Base-by-base conservation (phyloP, 805 yeast species). In the Zygoascus biomembranicola region DNA sequence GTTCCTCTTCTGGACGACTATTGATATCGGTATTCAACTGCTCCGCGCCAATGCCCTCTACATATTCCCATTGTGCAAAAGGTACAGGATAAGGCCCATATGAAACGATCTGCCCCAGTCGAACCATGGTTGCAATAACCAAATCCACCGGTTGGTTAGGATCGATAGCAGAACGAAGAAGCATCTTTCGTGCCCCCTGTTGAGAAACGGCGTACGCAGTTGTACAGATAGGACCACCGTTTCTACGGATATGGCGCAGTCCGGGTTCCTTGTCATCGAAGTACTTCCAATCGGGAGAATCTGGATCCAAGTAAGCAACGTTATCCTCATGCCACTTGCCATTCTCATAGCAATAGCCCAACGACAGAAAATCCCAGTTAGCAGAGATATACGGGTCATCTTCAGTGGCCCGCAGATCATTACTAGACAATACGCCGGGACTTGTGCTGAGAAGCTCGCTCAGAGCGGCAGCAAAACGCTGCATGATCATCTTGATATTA, bases 31-130 rank as follows among this genome's bases (percentile, higher is more conserved):
- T 35, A 20, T 45, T 41, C 5, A 43, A 41, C 5, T 41, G 46
- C 13, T 52, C 55, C 3, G 54, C 52, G 4, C 56, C 57, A 43
- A 55, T 50, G 20, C 51, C 52, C 6, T 32, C 32, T 11, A n/a
- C 32, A 45, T 56, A 56, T 32, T 51, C 52, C 55, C 55, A 54
- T 46, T 54, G 57, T 8, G 50, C 44, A 44, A 56, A 52, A 2
- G 43, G 13, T 14, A 49, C 55, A 3, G 56, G 57, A 16, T 41
- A 26, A 6, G 46, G 51, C 4, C 55, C 35, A 19, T 52, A 55
- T 3, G 53, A 32, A 13, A 43, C 37, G 26, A 56, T 28, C n/a
- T 50, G n/a, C 3, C 45, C 52, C 8, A 14, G 5, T 13, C 37
- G 13, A 2, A 53, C 45, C 48, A 55, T 13, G 13, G 52, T 49